Evolutionary conservation across 2,329 filamentous ascomycete species (phyloP).

Genomic region (Diaporthe humulicola): DNA sequence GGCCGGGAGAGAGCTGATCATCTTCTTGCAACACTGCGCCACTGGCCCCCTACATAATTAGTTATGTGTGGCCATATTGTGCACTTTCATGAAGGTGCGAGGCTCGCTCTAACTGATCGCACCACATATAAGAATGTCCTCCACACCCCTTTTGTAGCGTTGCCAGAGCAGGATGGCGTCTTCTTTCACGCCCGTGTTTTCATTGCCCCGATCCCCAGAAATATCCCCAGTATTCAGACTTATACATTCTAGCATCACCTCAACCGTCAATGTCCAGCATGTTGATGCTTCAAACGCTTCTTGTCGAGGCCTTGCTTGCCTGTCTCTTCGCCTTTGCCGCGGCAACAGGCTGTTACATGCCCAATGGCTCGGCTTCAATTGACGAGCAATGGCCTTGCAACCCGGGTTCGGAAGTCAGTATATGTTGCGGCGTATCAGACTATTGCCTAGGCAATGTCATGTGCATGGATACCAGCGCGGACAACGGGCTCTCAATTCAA

Average conservation of each 20-base stretch:
- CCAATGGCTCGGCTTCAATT: background rate
- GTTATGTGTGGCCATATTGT: background rate
- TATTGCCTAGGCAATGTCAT: too few relatives aligned
- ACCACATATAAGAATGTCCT: background rate
- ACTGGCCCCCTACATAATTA: background rate
- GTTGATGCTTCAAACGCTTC: background rate
- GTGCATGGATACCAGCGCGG: background rate
- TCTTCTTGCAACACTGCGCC: background rate
- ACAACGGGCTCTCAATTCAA: background rate
- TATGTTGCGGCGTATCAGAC: too few relatives aligned
- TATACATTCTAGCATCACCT: background rate
- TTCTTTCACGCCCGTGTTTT: background rate
- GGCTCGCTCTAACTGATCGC: background rate
- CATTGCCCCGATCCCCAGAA: background rate
- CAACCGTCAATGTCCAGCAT: background rate
- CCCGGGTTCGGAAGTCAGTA: too few relatives aligned
- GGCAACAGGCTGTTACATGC: background rate
- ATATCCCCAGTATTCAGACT: background rate
- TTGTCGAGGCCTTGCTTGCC: background rate
- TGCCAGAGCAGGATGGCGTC: background rate
- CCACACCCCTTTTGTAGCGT: background rate
- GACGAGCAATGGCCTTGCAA: background rate
- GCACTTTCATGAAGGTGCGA: fast-evolving
- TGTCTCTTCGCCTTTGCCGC: background rate
- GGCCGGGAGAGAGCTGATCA: background rate